Percentiles rank a stretch among this genome's conserved stretches.
Evolutionary conservation across 2,329 filamentous ascomycete genomes (phyloP).

Genomic region (Cladobotryum protrusum): DNA sequence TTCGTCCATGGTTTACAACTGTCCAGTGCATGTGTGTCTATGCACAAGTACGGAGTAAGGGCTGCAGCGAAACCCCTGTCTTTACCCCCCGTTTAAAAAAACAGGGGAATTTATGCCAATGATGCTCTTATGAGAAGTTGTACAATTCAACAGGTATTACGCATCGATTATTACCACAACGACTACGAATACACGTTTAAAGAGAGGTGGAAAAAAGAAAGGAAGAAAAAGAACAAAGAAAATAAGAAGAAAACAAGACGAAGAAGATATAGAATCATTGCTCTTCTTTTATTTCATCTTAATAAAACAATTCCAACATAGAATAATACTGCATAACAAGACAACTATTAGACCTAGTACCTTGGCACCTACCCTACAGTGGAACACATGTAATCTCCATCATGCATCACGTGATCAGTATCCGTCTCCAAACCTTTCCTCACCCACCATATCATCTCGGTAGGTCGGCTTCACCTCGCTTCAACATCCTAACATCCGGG

Average conservation of each 20-base stretch:
- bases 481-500: slow-evolving; percentile 32
- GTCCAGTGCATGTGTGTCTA: too few relatives aligned
- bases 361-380: too few relatives aligned
- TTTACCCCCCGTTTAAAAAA: too few relatives aligned
- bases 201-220: neutral
- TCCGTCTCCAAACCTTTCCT: neutral
- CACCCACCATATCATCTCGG: neutral
- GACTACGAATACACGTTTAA: neutral
- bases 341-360: too few relatives aligned
- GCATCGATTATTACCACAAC: neutral
- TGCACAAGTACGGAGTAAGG: too few relatives aligned
- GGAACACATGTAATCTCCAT: too few relatives aligned
- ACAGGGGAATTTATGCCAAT: too few relatives aligned
- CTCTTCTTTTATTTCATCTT: too few relatives aligned
- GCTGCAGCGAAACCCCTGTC: too few relatives aligned
- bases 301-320: too few relatives aligned
- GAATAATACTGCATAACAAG: too few relatives aligned
- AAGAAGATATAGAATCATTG: neutral
- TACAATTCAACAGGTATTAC: neutral
- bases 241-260: neutral
- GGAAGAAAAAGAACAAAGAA: neutral
- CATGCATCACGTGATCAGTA: slow-evolving; percentile 4
- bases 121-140: neutral
- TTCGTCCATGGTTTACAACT: too few relatives aligned
- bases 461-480: slow-evolving; percentile 33